Conservation (phyloP, 1,284 basidiomycete species). For the Cronartium quercuum region DNA sequence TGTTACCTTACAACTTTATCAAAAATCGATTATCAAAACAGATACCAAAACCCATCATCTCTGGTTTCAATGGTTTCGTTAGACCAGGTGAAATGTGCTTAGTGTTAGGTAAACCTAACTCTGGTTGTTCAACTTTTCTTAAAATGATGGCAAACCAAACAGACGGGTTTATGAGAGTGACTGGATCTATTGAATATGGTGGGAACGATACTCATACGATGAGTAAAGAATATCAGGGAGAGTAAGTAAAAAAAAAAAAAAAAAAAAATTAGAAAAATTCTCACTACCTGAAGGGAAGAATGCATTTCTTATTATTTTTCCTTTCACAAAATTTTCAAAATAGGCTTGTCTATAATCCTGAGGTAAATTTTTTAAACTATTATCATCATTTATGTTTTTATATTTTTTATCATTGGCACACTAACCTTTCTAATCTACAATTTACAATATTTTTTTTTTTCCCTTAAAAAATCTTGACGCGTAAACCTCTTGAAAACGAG, state of each 20-base stretch:
- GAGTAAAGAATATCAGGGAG: slow-evolving; percentile 57
- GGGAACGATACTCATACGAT: slow-evolving; percentile 51
- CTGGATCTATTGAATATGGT: slow-evolving; percentile 59
- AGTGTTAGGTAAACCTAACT: slow-evolving; percentile 54
- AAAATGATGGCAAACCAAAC: slow-evolving; percentile 50
- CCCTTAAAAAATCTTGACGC: slow-evolving; percentile 43
- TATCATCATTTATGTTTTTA: too few species aligned
- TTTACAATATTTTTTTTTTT: too few species aligned
- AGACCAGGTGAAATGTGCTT: slow-evolving; percentile 61
- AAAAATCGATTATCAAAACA: slow-evolving; percentile 44
- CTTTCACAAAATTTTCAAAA: slow-evolving; percentile 9
- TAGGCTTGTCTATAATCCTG: slow-evolving; percentile 65
- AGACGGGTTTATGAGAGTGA: slow-evolving; percentile 49
- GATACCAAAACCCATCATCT: slow-evolving; percentile 44
- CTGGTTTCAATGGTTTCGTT: slow-evolving; percentile 56
- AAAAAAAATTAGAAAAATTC: too few species aligned
- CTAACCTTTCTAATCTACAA: too few species aligned
- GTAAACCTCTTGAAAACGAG: slow-evolving; percentile 44
- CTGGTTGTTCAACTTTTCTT: slow-evolving; percentile 49
- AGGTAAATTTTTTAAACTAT: slow-evolving; percentile 47
- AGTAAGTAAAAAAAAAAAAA: slow-evolving; percentile 52
- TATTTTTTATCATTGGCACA: too few species aligned
- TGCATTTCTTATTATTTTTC: not conserved
- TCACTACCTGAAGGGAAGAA: not conserved
- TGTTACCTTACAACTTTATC: slow-evolving; percentile 54